A percentile compares a stretch with the other conserved stretches of the same genome.
Evolutionary conservation across 768 basidiomycete genomes (phyloP).

Genomic region (Hortiboletus flavorubellus): DNA sequence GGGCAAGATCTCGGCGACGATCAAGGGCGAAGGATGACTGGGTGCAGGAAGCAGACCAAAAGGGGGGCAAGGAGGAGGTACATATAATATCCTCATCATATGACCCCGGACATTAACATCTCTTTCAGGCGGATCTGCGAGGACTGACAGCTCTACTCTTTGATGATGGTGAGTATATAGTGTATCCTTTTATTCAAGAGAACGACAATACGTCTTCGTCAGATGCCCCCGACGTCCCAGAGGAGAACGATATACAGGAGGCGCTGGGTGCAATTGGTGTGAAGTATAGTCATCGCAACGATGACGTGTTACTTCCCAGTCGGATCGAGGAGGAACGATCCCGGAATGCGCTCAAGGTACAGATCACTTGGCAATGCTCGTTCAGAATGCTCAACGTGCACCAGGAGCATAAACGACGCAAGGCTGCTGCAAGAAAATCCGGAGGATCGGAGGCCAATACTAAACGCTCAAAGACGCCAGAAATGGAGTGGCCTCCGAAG

Average conservation of each 20-base stretch:
- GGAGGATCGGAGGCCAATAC: conserved; percentile 1
- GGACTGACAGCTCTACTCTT: conserved; percentile 68
- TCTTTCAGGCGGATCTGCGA: conserved; percentile 46
- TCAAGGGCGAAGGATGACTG: conserved; percentile 34
- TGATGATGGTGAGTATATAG: conserved; percentile 51
- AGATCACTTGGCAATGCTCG: neutral
- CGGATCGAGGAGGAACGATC: conserved; percentile 65
- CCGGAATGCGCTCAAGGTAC: conserved; percentile 50
- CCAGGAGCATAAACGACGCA: conserved; percentile 28
- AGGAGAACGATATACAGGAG: conserved; percentile 51
- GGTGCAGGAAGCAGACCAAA: conserved; percentile 44
- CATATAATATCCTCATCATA: neutral
- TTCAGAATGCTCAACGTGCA: conserved; percentile 3
- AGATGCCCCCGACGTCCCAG: conserved; percentile 40
- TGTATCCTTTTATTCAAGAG: neutral
- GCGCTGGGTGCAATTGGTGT: conserved; percentile 61
- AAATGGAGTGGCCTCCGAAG: conserved; percentile 61
- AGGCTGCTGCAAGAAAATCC: conserved; percentile 22
- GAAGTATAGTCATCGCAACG: conserved; percentile 72
- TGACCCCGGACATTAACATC: neutral
- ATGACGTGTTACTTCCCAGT: conserved; percentile 64
- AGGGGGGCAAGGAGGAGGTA: conserved; percentile 40
- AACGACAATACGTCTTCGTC: neutral
- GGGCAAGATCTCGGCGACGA: conserved; percentile 37
- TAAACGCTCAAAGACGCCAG: conserved; percentile 29